phyloP scores from a whole-genome alignment of 352 stramenopile genomes.

The Blastocystis hominis region DNA sequence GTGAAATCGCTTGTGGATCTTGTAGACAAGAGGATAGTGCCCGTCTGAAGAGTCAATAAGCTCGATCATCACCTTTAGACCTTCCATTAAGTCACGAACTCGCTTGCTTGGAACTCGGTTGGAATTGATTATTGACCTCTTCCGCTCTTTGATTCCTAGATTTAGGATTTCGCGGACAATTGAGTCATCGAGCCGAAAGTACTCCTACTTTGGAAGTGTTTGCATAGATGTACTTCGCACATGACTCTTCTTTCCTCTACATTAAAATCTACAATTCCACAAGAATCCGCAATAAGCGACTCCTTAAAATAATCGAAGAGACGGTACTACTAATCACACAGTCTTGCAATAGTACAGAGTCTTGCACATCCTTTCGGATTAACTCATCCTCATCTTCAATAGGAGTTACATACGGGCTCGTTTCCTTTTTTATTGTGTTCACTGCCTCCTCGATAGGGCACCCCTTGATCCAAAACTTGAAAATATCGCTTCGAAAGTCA shows the following conservation, averaged over 20 bases:
- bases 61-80: slow-evolving; percentile 34
- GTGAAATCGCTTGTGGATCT: neutral
- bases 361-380: neutral
- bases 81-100: neutral
- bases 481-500: slow-evolving; percentile 44
- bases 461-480: neutral
- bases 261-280: slow-evolving; percentile 42
- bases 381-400: neutral
- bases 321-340: neutral
- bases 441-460: neutral
- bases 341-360: neutral
- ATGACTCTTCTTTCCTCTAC: neutral
- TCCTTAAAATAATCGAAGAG: slow-evolving; percentile 53
- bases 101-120: neutral
- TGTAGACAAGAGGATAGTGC: neutral
- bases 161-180: neutral
- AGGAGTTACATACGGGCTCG: neutral
- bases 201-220: neutral
- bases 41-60: neutral
- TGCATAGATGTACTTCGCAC: neutral
- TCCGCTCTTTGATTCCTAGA: slow-evolving; percentile 13
- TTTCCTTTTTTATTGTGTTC: neutral
- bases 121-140: neutral
- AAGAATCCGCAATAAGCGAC: slow-evolving; percentile 14
- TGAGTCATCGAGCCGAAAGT: slow-evolving; percentile 29